A percentile compares a stretch with the other conserved stretches of the same genome.
phyloP scores from a whole-genome alignment of 1,139 yeast genomes.

The Pichia sp. region DNA sequence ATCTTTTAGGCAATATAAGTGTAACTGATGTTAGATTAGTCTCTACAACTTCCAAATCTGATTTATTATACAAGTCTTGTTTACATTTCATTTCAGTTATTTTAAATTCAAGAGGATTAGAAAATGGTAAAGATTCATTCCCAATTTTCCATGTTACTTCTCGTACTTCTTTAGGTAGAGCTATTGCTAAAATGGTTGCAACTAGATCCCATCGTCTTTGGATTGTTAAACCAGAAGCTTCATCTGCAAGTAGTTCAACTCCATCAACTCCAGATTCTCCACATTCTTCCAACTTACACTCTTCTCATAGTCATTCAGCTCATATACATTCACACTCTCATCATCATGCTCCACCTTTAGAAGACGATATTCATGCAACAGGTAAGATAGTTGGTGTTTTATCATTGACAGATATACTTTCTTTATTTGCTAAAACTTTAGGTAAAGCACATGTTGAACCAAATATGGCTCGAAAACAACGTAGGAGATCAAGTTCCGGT shows the following conservation, averaged over 20 bases:
- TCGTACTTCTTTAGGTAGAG: constrained; percentile 77
- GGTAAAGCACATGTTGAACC: constrained; percentile 73
- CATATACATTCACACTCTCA: constrained; percentile 11
- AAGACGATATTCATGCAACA: constrained; percentile 38
- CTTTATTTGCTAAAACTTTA: constrained; percentile 71
- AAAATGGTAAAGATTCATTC: constrained; percentile 93
- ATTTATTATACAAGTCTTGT: constrained; percentile 76
- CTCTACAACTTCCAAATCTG: constrained; percentile 81
- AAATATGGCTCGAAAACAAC: constrained; percentile 77
- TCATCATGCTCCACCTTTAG: constrained; percentile 8
- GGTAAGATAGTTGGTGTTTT: constrained; percentile 89
- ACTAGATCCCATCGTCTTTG: constrained; percentile 92
- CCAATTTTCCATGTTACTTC: constrained; percentile 93
- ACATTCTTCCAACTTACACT: constrained; percentile 6
- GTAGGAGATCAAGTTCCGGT: constrained; percentile 62
- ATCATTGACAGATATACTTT: constrained; percentile 84
- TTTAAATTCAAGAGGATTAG: constrained; percentile 83
- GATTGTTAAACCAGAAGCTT: constrained; percentile 68
- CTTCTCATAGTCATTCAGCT: constrained; percentile 9
- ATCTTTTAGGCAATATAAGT: constrained; percentile 86
- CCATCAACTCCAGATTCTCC: constrained; percentile 15
- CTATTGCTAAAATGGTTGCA: constrained; percentile 92
- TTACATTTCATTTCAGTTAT: constrained; percentile 86
- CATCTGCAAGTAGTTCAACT: constrained; percentile 14
- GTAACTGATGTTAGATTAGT: constrained; percentile 91